Evolutionary conservation across 495 filamentous ascomycete genomes (phyloP).

Genomic region (Astrothelium macrocarpum): DNA sequence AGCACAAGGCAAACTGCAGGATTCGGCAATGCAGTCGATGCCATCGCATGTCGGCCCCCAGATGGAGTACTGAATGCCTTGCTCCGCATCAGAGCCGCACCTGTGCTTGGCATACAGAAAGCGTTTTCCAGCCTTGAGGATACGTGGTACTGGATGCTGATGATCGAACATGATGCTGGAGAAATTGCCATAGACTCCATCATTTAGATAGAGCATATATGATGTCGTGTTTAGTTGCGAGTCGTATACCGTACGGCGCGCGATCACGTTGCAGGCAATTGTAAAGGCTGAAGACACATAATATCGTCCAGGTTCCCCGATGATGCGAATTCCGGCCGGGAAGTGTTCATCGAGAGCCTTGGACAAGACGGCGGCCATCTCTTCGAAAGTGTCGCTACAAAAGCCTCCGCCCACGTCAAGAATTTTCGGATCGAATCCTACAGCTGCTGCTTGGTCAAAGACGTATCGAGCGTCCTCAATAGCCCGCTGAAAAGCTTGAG

Average conservation of each 20-base stretch:
- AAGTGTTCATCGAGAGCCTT: slow-evolving; percentile 78
- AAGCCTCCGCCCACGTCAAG: slow-evolving; percentile 96
- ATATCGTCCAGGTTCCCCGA: slow-evolving; percentile 93
- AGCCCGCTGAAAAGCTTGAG: slow-evolving; percentile 75
- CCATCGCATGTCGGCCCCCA: slow-evolving; percentile 98
- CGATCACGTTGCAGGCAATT: slow-evolving; percentile 87
- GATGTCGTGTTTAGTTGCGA: slow-evolving; percentile 46
- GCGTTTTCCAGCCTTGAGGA: slow-evolving; percentile 44
- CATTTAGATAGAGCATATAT: slow-evolving; percentile 96
- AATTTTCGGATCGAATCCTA: slow-evolving; percentile 74
- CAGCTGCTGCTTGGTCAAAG: slow-evolving; percentile 71
- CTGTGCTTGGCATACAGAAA: slow-evolving; percentile 31
- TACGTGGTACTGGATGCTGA: slow-evolving; percentile 76
- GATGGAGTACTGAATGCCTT: slow-evolving; percentile 64
- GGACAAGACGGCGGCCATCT: slow-evolving; percentile 72
- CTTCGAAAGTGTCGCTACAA: slow-evolving; percentile 76
- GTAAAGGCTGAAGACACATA: slow-evolving; percentile 91
- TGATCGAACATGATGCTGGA: slow-evolving; percentile 99
- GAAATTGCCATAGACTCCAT: slow-evolving; percentile 96
- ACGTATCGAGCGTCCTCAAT: slow-evolving; percentile 80
- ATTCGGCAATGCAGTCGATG: slow-evolving; percentile 81
- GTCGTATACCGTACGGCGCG: slow-evolving; percentile 75
- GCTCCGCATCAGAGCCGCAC: slow-evolving; percentile 15
- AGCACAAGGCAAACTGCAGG: slow-evolving; percentile 58
- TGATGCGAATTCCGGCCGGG: slow-evolving; percentile 74